phyloP scores from a whole-genome alignment of 306 rosid species.

The Ceratonia siliqua region DNA sequence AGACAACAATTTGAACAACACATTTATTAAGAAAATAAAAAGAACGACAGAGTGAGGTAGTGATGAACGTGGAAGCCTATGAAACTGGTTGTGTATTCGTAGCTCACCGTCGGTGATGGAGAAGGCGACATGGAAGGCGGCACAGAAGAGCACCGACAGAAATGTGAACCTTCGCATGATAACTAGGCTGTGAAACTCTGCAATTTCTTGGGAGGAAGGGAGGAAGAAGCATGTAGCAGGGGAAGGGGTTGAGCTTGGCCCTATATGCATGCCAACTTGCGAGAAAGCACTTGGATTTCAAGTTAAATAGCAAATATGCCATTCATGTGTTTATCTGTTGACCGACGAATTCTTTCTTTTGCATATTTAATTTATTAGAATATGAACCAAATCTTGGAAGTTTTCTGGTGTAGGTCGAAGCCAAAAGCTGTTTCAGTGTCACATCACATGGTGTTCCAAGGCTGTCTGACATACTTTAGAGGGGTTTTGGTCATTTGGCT shows the following conservation, averaged over 20 bases:
- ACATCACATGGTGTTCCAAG: conserved; percentile 33
- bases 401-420: conserved; percentile 31
- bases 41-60: background rate
- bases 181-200: background rate
- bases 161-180: conserved; percentile 38
- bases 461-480: background rate
- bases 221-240: background rate
- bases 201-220: background rate
- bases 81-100: background rate
- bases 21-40: background rate
- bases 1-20: background rate
- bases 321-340: background rate
- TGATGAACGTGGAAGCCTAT: background rate
- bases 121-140: conserved; percentile 48
- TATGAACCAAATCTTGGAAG: conserved; percentile 26
- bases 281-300: conserved; percentile 33
- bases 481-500: conserved; percentile 4
- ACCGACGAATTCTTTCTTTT: background rate
- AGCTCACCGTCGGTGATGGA: conserved; percentile 60
- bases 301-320: conserved; percentile 45
- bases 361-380: background rate
- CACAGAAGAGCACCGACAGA: conserved; percentile 46
- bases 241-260: background rate
- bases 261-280: conserved; percentile 52
- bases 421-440: conserved; percentile 43